Evolutionary conservation across 2,329 filamentous ascomycete species (phyloP), one percentile per base, ranked within the genome.

Genomic region (Huntiella bhutanensis): DNA sequence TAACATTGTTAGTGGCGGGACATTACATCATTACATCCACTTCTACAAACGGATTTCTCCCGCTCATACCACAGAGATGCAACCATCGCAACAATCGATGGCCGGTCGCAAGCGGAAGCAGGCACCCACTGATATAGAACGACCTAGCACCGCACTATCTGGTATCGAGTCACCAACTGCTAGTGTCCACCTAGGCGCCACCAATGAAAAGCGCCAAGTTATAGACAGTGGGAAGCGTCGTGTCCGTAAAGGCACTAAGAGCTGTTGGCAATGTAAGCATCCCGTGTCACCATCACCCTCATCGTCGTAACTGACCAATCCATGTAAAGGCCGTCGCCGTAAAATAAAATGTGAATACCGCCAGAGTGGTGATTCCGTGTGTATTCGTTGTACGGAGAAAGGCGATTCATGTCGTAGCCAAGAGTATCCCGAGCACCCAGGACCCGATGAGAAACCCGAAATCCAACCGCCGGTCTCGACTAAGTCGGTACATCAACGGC

Each of bases 191-290:
- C 11, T 15, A n/a, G 32, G 13, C 8, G 36, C 39, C 28, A 34
- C 7, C 3, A 16, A n/a, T 4, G 36, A 33, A 6, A 44, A 48
- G 33, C 41, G 37, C 16, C 33, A 41, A 15, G 33, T 42, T 11
- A 32, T 46, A 17, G 48, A 46, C 13, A 46, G 37, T 42, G 48
- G 48, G n/a, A 49, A 49, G 17, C 34, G 48, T 11, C 39, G 48
- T 4, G 46, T 73, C 22, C 67, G 70, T 16, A 75, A 74, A 51
- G 72, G 72, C 19, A 75, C 72, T 0, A 63, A 62, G 41, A 74
- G 70, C 49, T 76, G 72, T 56, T 75, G 71, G 70, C 70, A 75
- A 55, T 76, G 72, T 64, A 65, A 67, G 58, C 49, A n/a, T 39
- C 12, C 36, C n/a, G 10, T 28, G 22, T 8, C 5, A 34, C 32